Percentiles rank a stretch among this genome's conserved stretches.
These are phyloP conservation scores for Dactylellina leptospora DNA, from an alignment of 2,329 filamentous ascomycete genomes.

Conservation along the genomic window DNA sequence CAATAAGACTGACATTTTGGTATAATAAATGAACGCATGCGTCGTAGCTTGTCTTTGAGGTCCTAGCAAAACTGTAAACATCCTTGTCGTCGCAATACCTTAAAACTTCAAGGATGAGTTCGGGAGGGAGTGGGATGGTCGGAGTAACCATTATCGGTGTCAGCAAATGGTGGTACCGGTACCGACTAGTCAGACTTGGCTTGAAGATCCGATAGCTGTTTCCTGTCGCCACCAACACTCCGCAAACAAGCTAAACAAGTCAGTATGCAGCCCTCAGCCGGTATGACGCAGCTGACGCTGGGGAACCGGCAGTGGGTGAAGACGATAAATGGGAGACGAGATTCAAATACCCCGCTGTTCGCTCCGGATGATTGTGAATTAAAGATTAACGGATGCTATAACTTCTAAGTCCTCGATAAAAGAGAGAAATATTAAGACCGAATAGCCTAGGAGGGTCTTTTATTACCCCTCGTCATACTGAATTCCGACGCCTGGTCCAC, in stretches of 20 bases:
- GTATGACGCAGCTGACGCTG: constrained; percentile 40
- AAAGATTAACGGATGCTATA: not conserved
- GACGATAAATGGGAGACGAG: constrained; percentile 5
- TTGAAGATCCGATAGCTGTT: not conserved
- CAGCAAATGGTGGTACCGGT: not conserved
- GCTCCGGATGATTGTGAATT: not conserved
- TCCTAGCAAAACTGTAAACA: constrained; percentile 21
- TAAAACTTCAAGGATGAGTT: constrained; percentile 29
- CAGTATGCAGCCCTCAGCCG: constrained; percentile 1
- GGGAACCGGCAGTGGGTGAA: not conserved
- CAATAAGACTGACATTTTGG: constrained; percentile 11
- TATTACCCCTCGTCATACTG: no score
- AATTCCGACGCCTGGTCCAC: no score
- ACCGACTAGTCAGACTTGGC: not conserved
- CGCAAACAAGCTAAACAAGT: not conserved
- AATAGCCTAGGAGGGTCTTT: no score
- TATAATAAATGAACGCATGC: constrained; percentile 18
- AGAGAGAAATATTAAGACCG: no score
- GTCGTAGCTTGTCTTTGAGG: constrained; percentile 15
- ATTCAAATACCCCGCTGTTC: constrained; percentile 3
- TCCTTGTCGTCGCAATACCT: constrained; percentile 10
- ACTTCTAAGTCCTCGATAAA: not conserved
- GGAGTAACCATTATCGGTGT: constrained; percentile 14
- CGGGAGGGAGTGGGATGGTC: constrained; percentile 2
- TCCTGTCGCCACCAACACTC: not conserved